Conservation (phyloP, 371 early-diverging fungal species). For the Chytridium lagenaria region DNA sequence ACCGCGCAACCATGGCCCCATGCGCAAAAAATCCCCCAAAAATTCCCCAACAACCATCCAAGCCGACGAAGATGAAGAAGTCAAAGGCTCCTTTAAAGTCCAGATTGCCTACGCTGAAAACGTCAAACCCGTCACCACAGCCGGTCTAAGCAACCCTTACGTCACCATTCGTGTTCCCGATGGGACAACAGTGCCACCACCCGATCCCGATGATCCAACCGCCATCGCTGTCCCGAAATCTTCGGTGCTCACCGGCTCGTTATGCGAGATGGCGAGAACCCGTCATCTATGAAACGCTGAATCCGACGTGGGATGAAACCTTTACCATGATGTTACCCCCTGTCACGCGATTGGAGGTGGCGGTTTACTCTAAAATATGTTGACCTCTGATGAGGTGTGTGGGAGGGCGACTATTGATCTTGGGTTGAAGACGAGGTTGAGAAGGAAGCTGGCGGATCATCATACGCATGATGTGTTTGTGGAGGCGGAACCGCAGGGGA, state of each 20-base stretch:
- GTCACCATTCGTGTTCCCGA: constrained; percentile 51
- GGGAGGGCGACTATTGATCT: constrained; percentile 47
- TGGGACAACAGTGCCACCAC: constrained; percentile 48
- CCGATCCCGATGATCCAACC: constrained; percentile 30
- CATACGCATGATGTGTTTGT: constrained; percentile 83
- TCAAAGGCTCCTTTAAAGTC: constrained; percentile 48
- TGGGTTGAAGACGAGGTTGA: constrained; percentile 50
- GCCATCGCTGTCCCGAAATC: constrained; percentile 8
- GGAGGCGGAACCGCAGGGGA: constrained; percentile 83
- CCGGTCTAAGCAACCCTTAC: constrained; percentile 49
- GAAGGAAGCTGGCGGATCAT: constrained; percentile 72
- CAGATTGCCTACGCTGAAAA: constrained; percentile 52
- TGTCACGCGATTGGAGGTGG: constrained; percentile 66
- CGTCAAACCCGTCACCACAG: constrained; percentile 48
- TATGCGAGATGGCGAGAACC: constrained; percentile 62
- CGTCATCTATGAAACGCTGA: constrained; percentile 74
- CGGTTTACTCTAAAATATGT: constrained; percentile 79
- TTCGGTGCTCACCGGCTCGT: constrained; percentile 67
- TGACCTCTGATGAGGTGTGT: constrained; percentile 74
- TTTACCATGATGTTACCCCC: constrained; percentile 70
- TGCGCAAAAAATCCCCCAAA: constrained; percentile 25
- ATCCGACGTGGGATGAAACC: constrained; percentile 92
- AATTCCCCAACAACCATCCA: background rate
- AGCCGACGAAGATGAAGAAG: constrained; percentile 34
- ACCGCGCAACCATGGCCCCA: constrained; percentile 45